Percentiles rank a stretch among this genome's conserved stretches.
Conservation (phyloP, 1,139 yeast genomes). For the Yamadazyma diddensiae region DNA sequence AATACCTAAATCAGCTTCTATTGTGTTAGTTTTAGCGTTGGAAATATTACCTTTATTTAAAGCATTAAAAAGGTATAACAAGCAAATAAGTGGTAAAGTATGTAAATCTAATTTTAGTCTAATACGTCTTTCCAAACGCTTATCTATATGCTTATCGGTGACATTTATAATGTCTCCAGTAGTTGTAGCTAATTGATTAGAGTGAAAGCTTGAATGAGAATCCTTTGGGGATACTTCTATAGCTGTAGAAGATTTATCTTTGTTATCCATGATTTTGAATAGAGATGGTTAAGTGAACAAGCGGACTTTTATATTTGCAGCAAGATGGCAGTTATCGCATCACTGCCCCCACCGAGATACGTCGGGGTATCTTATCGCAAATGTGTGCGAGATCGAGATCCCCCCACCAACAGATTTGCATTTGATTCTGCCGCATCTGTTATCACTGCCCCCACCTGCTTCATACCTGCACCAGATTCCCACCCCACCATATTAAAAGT, state of each 20-base stretch:
- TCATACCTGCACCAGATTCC: neutral
- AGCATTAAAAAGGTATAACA: conserved; percentile 28
- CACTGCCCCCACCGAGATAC: conserved; percentile 1
- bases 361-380: neutral
- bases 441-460: neutral
- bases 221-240: conserved; percentile 12
- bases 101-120: conserved; percentile 32
- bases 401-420: neutral
- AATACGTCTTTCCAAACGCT: conserved; percentile 21
- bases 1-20: conserved; percentile 24
- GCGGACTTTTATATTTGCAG: no score
- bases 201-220: conserved; percentile 11
- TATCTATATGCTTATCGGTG: conserved; percentile 13
- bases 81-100: conserved; percentile 27
- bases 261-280: no score
- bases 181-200: conserved; percentile 16
- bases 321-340: no score
- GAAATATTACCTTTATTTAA: conserved; percentile 27
- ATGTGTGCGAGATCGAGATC: neutral
- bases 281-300: no score
- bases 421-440: neutral
- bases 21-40: conserved; percentile 27
- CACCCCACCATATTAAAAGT: neutral
- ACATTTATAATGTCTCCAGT: conserved; percentile 14
- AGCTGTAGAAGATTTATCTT: conserved; percentile 7